Percentiles rank a stretch among this genome's conserved stretches.
Evolutionary conservation across 805 yeast genomes (phyloP).

Genomic region (Candida anglica): DNA sequence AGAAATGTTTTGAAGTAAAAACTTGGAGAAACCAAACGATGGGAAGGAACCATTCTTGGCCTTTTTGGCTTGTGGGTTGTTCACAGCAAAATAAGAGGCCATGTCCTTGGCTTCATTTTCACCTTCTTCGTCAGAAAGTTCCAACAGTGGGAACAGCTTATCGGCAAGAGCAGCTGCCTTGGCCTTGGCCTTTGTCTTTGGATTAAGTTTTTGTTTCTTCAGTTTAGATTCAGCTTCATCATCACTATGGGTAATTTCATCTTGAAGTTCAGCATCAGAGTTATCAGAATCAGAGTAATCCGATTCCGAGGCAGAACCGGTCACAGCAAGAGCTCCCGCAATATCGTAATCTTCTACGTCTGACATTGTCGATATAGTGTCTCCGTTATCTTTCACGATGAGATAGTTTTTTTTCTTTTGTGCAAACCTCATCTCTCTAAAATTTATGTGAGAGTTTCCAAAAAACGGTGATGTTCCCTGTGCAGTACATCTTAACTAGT

Average conservation of each 20-base stretch:
- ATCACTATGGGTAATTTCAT: slow-evolving; percentile 48
- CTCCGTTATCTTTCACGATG: slow-evolving; percentile 1
- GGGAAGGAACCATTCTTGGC: slow-evolving; percentile 81
- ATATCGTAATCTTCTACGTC: slow-evolving; percentile 59
- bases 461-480: too few species aligned
- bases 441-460: too few species aligned
- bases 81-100: slow-evolving; percentile 34
- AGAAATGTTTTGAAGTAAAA: slow-evolving; percentile 62
- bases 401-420: background rate
- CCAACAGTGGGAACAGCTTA: slow-evolving; percentile 46
- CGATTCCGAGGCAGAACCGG: slow-evolving; percentile 20
- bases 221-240: slow-evolving; percentile 37
- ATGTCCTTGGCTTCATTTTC: slow-evolving; percentile 24
- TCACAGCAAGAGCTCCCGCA: slow-evolving; percentile 54
- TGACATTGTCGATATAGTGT: slow-evolving; percentile 18
- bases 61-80: slow-evolving; percentile 47
- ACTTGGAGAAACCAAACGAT: slow-evolving; percentile 81
- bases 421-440: slow-evolving; percentile 2
- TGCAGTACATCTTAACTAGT: too few species aligned
- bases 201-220: slow-evolving; percentile 20
- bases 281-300: slow-evolving; percentile 14
- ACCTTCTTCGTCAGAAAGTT: slow-evolving; percentile 43
- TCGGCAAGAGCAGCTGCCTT: slow-evolving; percentile 9
- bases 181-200: slow-evolving; percentile 15
- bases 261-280: slow-evolving; percentile 42